A percentile compares a stretch with the other conserved stretches of the same genome.
Evolutionary conservation across 805 yeast species (phyloP).

Genomic region (Phaffomyces thermotolerans): DNA sequence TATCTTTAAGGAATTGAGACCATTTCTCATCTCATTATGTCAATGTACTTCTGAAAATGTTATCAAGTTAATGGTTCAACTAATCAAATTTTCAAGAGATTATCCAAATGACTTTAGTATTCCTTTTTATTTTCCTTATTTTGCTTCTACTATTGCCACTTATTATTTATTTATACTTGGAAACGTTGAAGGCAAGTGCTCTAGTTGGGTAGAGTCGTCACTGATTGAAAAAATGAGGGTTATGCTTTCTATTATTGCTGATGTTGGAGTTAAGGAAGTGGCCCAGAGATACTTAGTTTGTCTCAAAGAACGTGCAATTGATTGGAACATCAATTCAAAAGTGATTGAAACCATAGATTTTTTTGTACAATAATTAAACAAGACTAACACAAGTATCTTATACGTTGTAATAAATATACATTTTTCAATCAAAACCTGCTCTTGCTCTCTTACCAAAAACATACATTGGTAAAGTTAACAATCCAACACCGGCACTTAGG

Average conservation of each 20-base stretch:
- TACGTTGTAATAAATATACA: too few species aligned
- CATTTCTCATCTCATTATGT: background rate
- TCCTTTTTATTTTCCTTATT: background rate
- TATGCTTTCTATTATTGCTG: background rate
- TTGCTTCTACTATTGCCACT: background rate
- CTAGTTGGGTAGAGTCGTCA: background rate
- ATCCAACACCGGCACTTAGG: background rate
- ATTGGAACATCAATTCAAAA: background rate
- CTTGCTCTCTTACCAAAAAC: background rate
- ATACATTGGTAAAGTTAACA: background rate
- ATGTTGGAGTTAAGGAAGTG: background rate
- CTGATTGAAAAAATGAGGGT: too few species aligned
- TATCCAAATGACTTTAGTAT: background rate
- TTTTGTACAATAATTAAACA: too few species aligned
- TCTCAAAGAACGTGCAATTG: background rate
- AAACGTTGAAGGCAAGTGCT: background rate
- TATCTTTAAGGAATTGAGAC: background rate
- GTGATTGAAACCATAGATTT: too few species aligned
- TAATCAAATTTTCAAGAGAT: background rate
- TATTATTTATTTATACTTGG: background rate
- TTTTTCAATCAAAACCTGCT: too few species aligned
- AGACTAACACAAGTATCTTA: too few species aligned
- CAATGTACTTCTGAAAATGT: background rate
- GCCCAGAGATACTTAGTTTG: background rate
- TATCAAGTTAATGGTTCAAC: background rate